Evolutionary conservation across 2,329 filamentous ascomycete species (phyloP), one percentile per base, ranked within the genome.

Genomic region (Thermothelomyces thermophilus): DNA sequence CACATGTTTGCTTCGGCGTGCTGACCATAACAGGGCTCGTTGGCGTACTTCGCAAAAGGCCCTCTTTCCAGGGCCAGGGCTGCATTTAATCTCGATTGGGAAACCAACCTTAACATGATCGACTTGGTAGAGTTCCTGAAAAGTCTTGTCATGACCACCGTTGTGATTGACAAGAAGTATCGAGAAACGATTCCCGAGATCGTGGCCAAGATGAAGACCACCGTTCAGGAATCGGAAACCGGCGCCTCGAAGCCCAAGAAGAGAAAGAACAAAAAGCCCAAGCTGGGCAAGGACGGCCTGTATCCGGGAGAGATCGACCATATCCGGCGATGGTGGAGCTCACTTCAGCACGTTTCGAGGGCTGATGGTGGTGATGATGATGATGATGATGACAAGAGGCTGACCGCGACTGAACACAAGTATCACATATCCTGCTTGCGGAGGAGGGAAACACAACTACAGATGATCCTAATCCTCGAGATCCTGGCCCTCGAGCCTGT

Each of bases 21-120:
- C 57, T 62, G 16, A 64, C 57, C 41, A 3, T 4, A 28, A 9
- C 37, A 87, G 76, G 87, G 85, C 30, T 88, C 87, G 3, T 70
- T 91, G 50, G 87, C 87, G 51, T 93, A 90, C 66, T 90, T 91
- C 66, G 84, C 84, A 17, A 93, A 93, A 69, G 87, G 87, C 0
- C 86, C 87, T 1, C 70, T 93, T 17, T 87, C 87, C 39, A 77
- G 86, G 58, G 83, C 86, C 40, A 79, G 87, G 52, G 84, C 83
- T 41, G 78, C 82, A 13, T 88, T 88, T 55, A 79, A 83, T 50
- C 68, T 81, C 13, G 77, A 82, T 53, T 77, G 77, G 45, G 79
- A 84, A 62, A 70, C 76, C 6, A 77, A 74, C 19, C 67, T 83
- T 17, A 73, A 82, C 35, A 80, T 84, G 66, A 68, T 70, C 20